Evolutionary conservation across 768 basidiomycete species (phyloP), one percentile per base, ranked within the genome.

Genomic region (Psilocybe sp.): DNA sequence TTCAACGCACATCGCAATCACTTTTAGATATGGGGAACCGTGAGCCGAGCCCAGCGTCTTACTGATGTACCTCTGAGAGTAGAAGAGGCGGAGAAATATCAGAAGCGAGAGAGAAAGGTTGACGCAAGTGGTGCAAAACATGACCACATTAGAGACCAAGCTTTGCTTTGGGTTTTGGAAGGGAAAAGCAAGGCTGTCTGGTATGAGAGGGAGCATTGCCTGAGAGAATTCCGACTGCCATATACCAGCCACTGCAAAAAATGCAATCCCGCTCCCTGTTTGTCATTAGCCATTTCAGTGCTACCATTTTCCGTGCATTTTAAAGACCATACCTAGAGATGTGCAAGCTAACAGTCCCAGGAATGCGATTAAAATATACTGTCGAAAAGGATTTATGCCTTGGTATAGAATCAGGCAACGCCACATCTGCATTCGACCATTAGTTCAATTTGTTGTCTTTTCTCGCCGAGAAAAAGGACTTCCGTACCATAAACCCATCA

Each of bases 41-140:
- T 51, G 32, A 7, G 50, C 50, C 16, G 20, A 34, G 10, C 50
- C 50, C 8, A 51, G 44, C 13, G 50, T 51, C 37, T 44, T 40
- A 37, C 50, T 51, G 44, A 51, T 51, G 36, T 39, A 51, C 13
- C 38, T 45, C 28, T 51, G 50, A 15, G 45, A 51, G 23, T 51
- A 51, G n/a, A 51, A 33, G 4, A 51, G 44, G 5, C 50, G 50
- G 31, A 51, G 34, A 34, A 51, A 51, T 4, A 51, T 40, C 19
- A 51, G 33, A 6, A 38, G 18, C 7, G 50, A 40, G 5, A 51
- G 44, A 13, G 37, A 23, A 14, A 51, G 44, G 31, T 51, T 51
- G 50, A 51, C 50, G 16, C 45, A 51, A 1, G 50, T 51, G 2
- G 50, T 51, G 44, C 50, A 51, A 18, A 51, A 51, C 50, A 51